Base-by-base conservation (phyloP, 768 basidiomycete species). In the Tricholoma matsutake region DNA sequence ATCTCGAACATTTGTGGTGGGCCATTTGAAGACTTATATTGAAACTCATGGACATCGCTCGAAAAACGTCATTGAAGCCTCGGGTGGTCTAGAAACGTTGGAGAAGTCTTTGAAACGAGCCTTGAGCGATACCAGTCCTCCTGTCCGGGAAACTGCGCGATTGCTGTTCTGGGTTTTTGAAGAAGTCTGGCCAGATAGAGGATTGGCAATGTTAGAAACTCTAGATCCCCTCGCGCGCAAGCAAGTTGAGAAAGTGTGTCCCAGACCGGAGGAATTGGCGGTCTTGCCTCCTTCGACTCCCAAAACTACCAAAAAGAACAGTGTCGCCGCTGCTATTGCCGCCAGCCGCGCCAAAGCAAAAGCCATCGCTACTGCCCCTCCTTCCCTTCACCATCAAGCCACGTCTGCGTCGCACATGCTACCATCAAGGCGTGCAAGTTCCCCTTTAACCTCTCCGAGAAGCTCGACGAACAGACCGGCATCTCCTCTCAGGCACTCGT, bases 321-420 rank as follows among this genome's bases (percentile, higher is more conserved):
- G 91, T 60, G 79, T 95, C 58, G 88, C 91, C 41, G 91, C 94
- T 8, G 86, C 92, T 22, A 91, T 96, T 67, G 94, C 94, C 41
- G 93, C 94, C 20, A 95, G 91, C 70, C 83, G 94, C 22, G 92
- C 89, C 14, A 96, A 92, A 70, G 91, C 92, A 14, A 93, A 87
- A 68, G 88, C 85, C 20, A 92, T 92, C 62, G 91, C 92, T 2
- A 87, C 81, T 32, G 89, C 91, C 8, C 92, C 92, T 18, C 92
- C 92, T 3, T 83, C 83, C 55, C 78, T 92, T 54, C 82, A 88
- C 56, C 92, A 94, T 71, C 91, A 92, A 70, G 90, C 91, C 5
- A 93, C 90, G 8, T 90, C 91, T 54, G 78, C 82, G 14, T 79
- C 90, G 34, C 84, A 89, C 65, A 78, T 82, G 7, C 75, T 80